Evolutionary conservation across 768 basidiomycete species (phyloP).

Genomic region (Psilocybe subaeruginosa): DNA sequence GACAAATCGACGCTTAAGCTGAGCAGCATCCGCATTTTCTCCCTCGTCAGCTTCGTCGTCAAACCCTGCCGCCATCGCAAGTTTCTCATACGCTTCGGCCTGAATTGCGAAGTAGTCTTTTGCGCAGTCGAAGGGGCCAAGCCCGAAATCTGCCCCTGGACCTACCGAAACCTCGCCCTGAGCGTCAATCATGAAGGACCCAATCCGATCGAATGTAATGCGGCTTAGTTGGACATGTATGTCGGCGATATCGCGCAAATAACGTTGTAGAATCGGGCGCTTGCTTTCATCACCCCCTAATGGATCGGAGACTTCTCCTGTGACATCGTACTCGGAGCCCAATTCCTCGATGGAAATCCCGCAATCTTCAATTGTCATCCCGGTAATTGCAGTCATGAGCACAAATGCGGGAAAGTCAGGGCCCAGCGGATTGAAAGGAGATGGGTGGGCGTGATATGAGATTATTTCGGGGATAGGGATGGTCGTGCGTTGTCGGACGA

Average conservation of each 20-base stretch:
- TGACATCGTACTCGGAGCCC: conserved; percentile 21
- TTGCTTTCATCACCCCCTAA: conserved; percentile 36
- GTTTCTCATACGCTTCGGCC: conserved; percentile 42
- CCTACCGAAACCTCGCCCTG: conserved; percentile 38
- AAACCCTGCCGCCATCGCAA: conserved; percentile 36
- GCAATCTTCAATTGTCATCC: conserved; percentile 44
- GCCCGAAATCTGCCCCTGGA: conserved; percentile 43
- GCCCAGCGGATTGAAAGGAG: conserved; percentile 38
- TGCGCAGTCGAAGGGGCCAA: conserved; percentile 42
- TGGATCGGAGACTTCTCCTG: conserved; percentile 28
- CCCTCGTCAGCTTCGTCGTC: conserved; percentile 30
- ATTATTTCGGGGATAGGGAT: conserved; percentile 43
- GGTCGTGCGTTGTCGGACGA: conserved; percentile 41
- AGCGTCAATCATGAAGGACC: conserved; percentile 38
- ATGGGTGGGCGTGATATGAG: conserved; percentile 36
- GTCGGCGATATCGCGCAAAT: conserved; percentile 43
- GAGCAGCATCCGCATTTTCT: conserved; percentile 25
- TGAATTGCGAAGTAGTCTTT: conserved; percentile 42
- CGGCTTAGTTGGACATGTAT: conserved; percentile 43
- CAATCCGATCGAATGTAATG: conserved; percentile 42
- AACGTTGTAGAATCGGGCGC: conserved; percentile 37
- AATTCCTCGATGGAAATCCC: conserved; percentile 40
- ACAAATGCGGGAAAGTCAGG: conserved; percentile 42
- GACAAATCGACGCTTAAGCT: conserved; percentile 39
- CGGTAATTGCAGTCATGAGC: conserved; percentile 42